Percentiles rank a stretch among this genome's conserved stretches.
These are phyloP conservation scores for Yamadazyma diddensiae DNA, from an alignment of 1,139 yeast species.

Conservation along the genomic window DNA sequence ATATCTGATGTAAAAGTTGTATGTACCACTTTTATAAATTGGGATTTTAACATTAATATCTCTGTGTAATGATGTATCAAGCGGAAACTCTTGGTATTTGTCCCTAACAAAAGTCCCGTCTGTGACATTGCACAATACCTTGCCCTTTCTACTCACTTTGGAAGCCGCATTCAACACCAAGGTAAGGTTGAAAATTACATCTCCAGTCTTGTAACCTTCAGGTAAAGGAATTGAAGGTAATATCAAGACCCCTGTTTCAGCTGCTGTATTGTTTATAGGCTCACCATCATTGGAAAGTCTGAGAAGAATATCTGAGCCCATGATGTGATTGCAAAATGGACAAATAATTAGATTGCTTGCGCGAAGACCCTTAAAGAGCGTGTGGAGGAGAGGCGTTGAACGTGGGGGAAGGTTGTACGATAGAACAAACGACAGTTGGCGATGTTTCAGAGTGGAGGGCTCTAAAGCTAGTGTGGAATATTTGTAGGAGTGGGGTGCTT, in stretches of 20 bases:
- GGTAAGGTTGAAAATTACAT: constrained; percentile 52
- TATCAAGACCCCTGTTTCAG: constrained; percentile 58
- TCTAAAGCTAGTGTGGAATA: no score
- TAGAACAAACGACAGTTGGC: no score
- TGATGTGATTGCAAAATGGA: no score
- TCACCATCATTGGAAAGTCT: constrained; percentile 54
- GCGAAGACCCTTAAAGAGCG: no score
- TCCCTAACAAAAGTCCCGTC: constrained; percentile 52
- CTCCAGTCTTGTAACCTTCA: constrained; percentile 32
- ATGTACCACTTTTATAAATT: constrained; percentile 77
- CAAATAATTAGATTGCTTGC: no score
- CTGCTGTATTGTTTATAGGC: constrained; percentile 48
- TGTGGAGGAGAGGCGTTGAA: no score
- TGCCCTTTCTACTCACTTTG: constrained; percentile 65
- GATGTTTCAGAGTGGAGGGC: no score
- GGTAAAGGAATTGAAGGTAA: constrained; percentile 59
- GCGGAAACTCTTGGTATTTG: constrained; percentile 46
- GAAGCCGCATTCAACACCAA: constrained; percentile 75
- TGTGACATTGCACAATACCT: constrained; percentile 76
- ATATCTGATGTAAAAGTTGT: constrained; percentile 61
- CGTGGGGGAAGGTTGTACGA: no score
- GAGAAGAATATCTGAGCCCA: constrained; percentile 49
- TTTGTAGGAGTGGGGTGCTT: no score
- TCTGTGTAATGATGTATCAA: constrained; percentile 50
- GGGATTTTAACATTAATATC: constrained; percentile 62